phyloP scores from a whole-genome alignment of 805 yeast species.

The Cyberlindnera amylophila region DNA sequence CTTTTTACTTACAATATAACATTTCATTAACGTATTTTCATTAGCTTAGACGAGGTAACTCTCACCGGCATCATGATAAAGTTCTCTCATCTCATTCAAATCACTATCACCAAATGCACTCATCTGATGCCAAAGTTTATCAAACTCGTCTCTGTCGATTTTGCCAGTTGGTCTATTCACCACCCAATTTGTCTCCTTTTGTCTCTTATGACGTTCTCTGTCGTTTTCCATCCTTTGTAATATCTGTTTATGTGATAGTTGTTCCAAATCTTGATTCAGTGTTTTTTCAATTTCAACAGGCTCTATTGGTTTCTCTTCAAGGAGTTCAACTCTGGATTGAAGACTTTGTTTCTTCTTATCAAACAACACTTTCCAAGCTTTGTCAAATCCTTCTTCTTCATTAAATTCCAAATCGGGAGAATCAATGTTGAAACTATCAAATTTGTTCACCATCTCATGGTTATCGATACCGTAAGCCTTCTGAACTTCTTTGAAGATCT shows the following conservation, averaged over 20 bases:
- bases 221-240: slow-evolving; percentile 86
- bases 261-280: slow-evolving; percentile 57
- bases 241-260: slow-evolving; percentile 46
- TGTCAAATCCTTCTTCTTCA: slow-evolving; percentile 15
- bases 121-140: slow-evolving; percentile 36
- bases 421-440: slow-evolving; percentile 3
- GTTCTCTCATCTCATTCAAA: slow-evolving; percentile 47
- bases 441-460: slow-evolving; percentile 1
- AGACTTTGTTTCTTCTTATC: slow-evolving; percentile 17
- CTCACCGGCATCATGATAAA: slow-evolving; percentile 48
- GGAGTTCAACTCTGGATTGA: slow-evolving; percentile 10
- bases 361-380: slow-evolving; percentile 24
- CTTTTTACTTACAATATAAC: too few relatives aligned
- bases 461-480: slow-evolving; percentile 13
- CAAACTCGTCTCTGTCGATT: slow-evolving; percentile 47
- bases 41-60: slow-evolving; percentile 36
- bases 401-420: slow-evolving; percentile 3
- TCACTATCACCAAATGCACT: slow-evolving; percentile 43
- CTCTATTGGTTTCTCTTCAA: slow-evolving; percentile 3
- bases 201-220: slow-evolving; percentile 82
- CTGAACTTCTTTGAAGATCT: slow-evolving; percentile 20
- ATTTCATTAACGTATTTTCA: too few relatives aligned
- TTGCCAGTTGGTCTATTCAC: slow-evolving; percentile 44
- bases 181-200: slow-evolving; percentile 79
- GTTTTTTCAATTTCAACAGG: not conserved